A percentile compares a stretch with the other conserved stretches of the same genome.
These are phyloP conservation scores for grape (Vitis vinifera) DNA, from an alignment of 164 flowering plant species.

Conservation along the genomic window DNA sequence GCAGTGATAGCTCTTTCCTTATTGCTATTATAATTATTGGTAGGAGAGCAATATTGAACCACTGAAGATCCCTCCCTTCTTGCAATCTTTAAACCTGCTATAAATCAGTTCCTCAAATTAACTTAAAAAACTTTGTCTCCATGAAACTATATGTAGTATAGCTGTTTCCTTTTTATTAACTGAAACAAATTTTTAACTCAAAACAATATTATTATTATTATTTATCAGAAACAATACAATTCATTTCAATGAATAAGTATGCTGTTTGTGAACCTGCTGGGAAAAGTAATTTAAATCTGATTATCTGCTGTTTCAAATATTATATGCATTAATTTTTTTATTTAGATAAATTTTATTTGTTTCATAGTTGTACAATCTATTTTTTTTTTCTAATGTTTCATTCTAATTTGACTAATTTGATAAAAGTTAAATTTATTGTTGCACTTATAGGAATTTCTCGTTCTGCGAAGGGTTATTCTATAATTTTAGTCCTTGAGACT, in stretches of 20 bases:
- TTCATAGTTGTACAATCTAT: neutral
- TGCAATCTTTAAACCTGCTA: neutral
- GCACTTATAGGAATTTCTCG: slow-evolving; percentile 76
- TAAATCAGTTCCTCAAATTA: neutral
- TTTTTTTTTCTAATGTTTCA: neutral
- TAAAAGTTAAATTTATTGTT: slow-evolving; percentile 1
- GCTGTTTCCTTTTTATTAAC: neutral
- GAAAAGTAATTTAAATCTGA: neutral
- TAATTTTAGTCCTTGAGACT: slow-evolving; percentile 71
- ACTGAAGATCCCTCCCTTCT: neutral
- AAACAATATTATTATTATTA: too few relatives aligned
- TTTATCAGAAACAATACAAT: too few relatives aligned
- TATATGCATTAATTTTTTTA: neutral
- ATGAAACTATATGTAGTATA: neutral
- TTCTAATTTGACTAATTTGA: neutral
- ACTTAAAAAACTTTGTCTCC: neutral
- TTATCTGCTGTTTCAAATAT: neutral
- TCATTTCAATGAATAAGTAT: too few relatives aligned
- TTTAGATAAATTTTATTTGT: neutral
- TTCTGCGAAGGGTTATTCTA: slow-evolving; percentile 91
- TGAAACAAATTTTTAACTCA: too few relatives aligned
- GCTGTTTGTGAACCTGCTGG: too few relatives aligned
- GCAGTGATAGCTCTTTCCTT: too few relatives aligned
- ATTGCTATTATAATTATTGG: too few relatives aligned
- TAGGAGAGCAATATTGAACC: too few relatives aligned